These are phyloP conservation scores for Tetracentron sinense DNA, from an alignment of 164 flowering plant species.

Conservation along the genomic window DNA sequence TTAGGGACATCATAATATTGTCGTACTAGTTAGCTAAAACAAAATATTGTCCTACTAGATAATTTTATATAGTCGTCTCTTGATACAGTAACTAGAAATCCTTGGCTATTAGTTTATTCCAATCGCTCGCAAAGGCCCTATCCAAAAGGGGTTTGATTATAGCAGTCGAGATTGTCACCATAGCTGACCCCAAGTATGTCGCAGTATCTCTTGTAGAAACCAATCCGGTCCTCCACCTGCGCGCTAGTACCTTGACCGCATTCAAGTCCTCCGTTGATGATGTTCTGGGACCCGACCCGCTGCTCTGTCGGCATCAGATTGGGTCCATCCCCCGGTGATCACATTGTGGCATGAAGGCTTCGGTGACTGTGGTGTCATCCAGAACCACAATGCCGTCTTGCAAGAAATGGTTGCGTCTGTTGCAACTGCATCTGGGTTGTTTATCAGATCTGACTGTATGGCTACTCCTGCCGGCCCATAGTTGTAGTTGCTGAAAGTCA, in stretches of 20 bases:
- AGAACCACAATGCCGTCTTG: conserved; percentile 41
- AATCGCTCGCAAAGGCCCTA: no score
- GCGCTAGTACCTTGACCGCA: conserved; percentile 24
- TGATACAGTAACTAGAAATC: no score
- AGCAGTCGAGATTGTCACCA: conserved; percentile 39
- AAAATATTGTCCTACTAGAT: no score
- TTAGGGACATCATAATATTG: no score
- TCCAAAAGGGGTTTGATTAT: conserved; percentile 36
- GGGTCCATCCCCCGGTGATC: conserved; percentile 36
- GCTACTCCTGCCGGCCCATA: conserved; percentile 31
- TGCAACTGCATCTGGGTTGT: conserved; percentile 31
- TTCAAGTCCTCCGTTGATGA: conserved; percentile 44
- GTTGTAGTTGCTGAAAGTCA: conserved; percentile 32
- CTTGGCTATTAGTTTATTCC: no score
- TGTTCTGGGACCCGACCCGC: conserved; percentile 37
- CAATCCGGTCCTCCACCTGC: conserved; percentile 22
- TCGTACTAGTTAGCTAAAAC: no score
- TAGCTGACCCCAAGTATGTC: conserved; percentile 23
- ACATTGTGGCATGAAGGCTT: conserved; percentile 45
- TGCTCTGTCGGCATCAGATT: conserved; percentile 18
- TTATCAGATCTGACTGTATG: conserved; percentile 22
- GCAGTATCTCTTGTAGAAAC: conserved; percentile 34
- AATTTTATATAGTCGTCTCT: no score
- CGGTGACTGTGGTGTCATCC: conserved; percentile 37
- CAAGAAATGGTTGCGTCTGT: conserved; percentile 26